These are phyloP conservation scores for Vigna nakashimae DNA, from an alignment of 306 rosid species.

Conservation along the genomic window DNA sequence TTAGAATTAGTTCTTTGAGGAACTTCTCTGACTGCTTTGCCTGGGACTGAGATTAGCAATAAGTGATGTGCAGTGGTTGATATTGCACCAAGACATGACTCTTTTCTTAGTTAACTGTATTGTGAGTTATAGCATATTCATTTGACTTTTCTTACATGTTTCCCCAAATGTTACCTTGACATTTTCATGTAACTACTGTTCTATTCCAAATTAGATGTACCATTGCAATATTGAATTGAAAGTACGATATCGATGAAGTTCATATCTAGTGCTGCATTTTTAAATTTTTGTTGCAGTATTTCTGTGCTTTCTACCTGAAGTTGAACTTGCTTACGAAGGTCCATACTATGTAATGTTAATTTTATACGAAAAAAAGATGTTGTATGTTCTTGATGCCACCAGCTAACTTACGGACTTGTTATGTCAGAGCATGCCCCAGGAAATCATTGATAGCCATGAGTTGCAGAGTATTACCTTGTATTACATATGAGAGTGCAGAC, in stretches of 20 bases:
- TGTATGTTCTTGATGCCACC: background rate
- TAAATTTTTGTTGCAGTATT: no score
- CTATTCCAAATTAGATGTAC: constrained; percentile 14
- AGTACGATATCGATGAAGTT: constrained; percentile 19
- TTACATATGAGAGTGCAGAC: constrained; percentile 95
- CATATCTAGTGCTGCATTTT: constrained; percentile 8
- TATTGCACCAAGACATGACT: constrained; percentile 42
- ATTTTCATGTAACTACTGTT: constrained; percentile 36
- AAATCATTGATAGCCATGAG: constrained; percentile 81
- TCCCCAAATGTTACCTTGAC: constrained; percentile 27
- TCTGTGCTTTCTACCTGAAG: no score
- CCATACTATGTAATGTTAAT: background rate
- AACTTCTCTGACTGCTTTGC: constrained; percentile 37
- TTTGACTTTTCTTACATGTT: constrained; percentile 31
- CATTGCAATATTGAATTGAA: constrained; percentile 34
- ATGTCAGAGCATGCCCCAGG: constrained; percentile 91
- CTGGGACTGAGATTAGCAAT: constrained; percentile 45
- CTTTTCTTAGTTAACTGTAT: constrained; percentile 39
- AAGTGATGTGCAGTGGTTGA: constrained; percentile 34
- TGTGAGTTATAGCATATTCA: constrained; percentile 40
- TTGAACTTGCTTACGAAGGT: no score
- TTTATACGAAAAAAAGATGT: background rate
- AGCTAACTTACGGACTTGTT: constrained; percentile 38
- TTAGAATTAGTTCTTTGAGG: constrained; percentile 12
- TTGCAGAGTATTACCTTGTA: constrained; percentile 87